Evolutionary conservation across 768 basidiomycete species (phyloP).

Genomic region (Rhodotorula kratochvilovae): DNA sequence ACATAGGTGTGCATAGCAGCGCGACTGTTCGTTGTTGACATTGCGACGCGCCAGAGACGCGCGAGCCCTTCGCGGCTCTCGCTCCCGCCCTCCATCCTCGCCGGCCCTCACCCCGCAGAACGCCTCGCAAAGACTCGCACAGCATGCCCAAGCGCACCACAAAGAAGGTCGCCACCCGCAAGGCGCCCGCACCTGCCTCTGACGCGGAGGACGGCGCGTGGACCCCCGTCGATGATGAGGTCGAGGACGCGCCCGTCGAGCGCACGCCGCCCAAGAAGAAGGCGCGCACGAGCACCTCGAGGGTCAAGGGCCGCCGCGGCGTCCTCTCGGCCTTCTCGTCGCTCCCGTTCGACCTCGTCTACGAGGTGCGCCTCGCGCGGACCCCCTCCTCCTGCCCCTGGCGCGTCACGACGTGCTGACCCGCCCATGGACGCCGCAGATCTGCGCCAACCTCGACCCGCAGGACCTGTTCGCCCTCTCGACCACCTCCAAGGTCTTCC

Average conservation of each 20-base stretch:
- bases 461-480: constrained; percentile 5
- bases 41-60: too few species aligned
- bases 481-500: constrained; percentile 14
- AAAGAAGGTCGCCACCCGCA: neutral
- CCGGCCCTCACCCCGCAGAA: neutral
- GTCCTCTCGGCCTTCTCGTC: neutral
- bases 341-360: constrained; percentile 19
- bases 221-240: neutral
- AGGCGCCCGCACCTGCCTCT: neutral
- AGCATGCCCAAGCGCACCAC: neutral
- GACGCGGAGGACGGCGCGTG: neutral
- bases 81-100: too few species aligned
- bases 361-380: constrained; percentile 2
- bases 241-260: neutral
- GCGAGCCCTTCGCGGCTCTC: too few species aligned
- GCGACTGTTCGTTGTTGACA: too few species aligned
- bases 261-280: neutral
- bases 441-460: constrained; percentile 7
- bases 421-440: too few species aligned
- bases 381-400: neutral
- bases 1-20: too few species aligned
- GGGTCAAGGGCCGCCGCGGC: constrained; percentile 10
- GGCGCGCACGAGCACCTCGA: neutral
- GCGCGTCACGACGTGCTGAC: too few species aligned
- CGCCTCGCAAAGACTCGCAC: too few species aligned